Conservation (phyloP, 805 yeast species). For the Candida chilensis region DNA sequence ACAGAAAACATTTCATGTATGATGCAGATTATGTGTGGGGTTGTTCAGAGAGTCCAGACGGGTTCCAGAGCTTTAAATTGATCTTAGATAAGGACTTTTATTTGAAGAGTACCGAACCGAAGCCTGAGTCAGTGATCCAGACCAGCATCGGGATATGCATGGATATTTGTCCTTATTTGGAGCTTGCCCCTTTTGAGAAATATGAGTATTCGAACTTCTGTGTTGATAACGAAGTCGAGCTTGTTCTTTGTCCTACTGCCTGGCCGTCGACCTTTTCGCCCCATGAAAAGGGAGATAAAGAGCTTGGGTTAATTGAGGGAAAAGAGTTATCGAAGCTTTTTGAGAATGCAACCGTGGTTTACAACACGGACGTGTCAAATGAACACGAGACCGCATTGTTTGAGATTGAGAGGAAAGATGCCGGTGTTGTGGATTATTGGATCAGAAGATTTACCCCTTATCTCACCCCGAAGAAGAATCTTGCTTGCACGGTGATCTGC, state of each 20-base stretch:
- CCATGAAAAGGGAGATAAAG: too few relatives aligned
- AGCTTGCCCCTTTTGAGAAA: constrained; percentile 65
- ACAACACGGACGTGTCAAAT: too few relatives aligned
- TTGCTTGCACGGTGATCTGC: constrained; percentile 8
- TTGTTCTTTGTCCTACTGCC: constrained; percentile 76
- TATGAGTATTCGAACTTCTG: constrained; percentile 65
- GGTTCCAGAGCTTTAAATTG: constrained; percentile 45
- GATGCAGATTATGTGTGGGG: constrained; percentile 81
- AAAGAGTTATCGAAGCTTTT: too few relatives aligned
- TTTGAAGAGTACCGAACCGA: too few relatives aligned
- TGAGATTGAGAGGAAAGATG: too few relatives aligned
- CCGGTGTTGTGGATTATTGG: constrained; percentile 75
- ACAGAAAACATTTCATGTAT: constrained; percentile 70
- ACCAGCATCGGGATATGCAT: constrained; percentile 81
- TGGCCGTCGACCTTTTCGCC: too few relatives aligned
- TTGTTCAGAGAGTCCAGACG: constrained; percentile 54
- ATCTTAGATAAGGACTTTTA: constrained; percentile 13
- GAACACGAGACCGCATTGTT: too few relatives aligned
- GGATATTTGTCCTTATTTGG: constrained; percentile 87
- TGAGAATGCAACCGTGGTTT: too few relatives aligned
- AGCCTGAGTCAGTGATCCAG: constrained; percentile 17
- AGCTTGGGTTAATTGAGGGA: too few relatives aligned
- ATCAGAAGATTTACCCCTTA: constrained; percentile 60
- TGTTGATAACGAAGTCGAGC: constrained; percentile 31
- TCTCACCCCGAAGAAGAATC: constrained; percentile 33